Base-by-base conservation (phyloP, 1,284 basidiomycete species). In the Ganoderma meredithae region DNA sequence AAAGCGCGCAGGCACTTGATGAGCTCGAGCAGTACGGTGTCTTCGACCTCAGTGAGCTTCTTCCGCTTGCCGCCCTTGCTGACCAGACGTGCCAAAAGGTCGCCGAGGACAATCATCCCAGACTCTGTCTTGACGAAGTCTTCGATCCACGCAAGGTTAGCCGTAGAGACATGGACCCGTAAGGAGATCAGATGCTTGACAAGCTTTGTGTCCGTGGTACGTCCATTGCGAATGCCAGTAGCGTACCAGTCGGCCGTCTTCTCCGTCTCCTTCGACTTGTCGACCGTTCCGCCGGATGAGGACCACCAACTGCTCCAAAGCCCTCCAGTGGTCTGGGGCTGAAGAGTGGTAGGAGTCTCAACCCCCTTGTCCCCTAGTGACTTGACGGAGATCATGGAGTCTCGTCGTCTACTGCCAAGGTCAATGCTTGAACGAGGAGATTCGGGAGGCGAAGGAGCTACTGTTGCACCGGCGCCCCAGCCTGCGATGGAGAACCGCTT, bases 91-190 rank as follows among this genome's bases (percentile, higher is more conserved):
- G 85, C 82, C 27, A 96, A 80, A 15, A 93, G 74, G 10, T 76
- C 79, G 22, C 86, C 87, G 2, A 96, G 78, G 0, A 83, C 85
- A 59, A 89, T 87, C 66, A 97, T 81, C 0, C 96, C 96, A 49
- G 87, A 84, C 72, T 88, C 87, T 0, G 82, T 79, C 1, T 79
- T 79, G 1, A 96, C 83, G 74, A 97, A 97, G 49, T 90, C 88
- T 71, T 91, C 84, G 58, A 96, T 90, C 90, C 95, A 97, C 0
- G 84, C 81, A 19, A 96, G 73, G 67, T 91, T 91, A 0, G 92
- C 93, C 0, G 95, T 96, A 4, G 95, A 94, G 0, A 97, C 82
- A 74, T 95, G 92, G 0, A 96, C 92, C 2, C 95, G 89, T n/a
- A 98, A 82, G 1, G 91, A 90, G 53, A 96, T 92, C 1, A 97